These are phyloP conservation scores for Capsella bursapastoris DNA, from an alignment of 345 rosid genomes.

Conservation along the genomic window DNA sequence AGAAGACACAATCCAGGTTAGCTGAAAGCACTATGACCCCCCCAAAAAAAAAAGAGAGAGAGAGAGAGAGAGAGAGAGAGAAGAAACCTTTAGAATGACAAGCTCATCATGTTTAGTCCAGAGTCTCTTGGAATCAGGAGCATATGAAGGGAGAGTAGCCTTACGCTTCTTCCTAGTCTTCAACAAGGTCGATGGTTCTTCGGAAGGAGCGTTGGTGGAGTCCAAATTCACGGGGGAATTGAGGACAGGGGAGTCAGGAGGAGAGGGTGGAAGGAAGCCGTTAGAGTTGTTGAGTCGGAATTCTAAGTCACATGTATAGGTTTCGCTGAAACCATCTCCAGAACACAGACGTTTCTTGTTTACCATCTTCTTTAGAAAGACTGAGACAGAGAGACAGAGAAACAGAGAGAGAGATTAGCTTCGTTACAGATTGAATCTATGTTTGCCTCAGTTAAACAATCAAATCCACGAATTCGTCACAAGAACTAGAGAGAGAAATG, in stretches of 20 bases:
- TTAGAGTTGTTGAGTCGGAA: conserved; percentile 3
- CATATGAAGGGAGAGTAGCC: background rate
- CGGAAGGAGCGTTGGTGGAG: background rate
- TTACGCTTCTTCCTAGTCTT: conserved; percentile 16
- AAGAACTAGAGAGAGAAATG: background rate
- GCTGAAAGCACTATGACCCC: background rate
- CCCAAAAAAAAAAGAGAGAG: no score
- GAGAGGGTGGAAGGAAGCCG: conserved; percentile 15
- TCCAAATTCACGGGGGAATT: background rate
- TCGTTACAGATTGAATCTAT: background rate
- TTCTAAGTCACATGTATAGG: background rate
- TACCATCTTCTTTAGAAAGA: background rate
- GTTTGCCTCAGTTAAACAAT: no score
- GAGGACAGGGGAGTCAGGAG: background rate
- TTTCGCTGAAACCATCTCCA: background rate
- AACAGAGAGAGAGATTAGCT: background rate
- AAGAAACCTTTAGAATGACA: conserved; percentile 16
- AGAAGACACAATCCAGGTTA: background rate
- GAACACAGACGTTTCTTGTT: background rate
- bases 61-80: background rate
- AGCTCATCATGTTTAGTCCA: conserved; percentile 30
- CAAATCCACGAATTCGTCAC: no score
- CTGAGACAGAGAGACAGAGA: no score
- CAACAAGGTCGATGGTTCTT: background rate
- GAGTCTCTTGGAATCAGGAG: background rate